Evolutionary conservation across 257 asterid genomes (phyloP), one percentile per base, ranked within the genome.

Genomic region (Lavandula angustifolia): DNA sequence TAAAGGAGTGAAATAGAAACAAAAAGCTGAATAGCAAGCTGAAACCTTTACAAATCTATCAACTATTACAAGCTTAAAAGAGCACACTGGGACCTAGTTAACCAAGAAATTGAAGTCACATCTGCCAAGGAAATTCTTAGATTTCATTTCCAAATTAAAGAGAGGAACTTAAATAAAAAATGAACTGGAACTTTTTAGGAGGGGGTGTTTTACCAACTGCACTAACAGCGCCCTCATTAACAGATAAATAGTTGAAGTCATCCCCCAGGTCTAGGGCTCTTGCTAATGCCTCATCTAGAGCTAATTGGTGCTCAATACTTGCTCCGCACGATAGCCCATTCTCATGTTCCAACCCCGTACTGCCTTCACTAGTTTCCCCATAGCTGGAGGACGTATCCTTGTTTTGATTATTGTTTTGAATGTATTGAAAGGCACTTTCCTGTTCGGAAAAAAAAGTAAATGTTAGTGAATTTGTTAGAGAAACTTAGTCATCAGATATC

Each of bases 261-360:
- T 85, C 94, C 54, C 84, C 97, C 55, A 92, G 40, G 73, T 85
- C 89, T 78, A 89, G 78, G 62, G 96, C 83, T 78, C 90, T 78
- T 67, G 99, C 99, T 54, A 87, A 61, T 76, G 84, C 96, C 75
- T 92, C 99, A 77, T 92, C 97, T 5, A 84, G 75, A 68, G 89
- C 91, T 81, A 85, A 53, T 67, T 89, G 99, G 49, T 79, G 75
- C 63, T 84, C 89, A 50, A 67, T 60, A 56, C 64, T 70, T 10
- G 64, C 54, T 37, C 71, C 73, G 55, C 17, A 67, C 6, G 84
- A 78, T 31, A 90, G 79, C 60, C 75, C 85, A 34, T 58, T 75
- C 66, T 72, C 88, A 56, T 68, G 82, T 3, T 66, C 81, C 14
- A 69, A 49, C 58, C 66, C 73, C 38, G 42, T 71, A 75, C 67